Conservation (phyloP, 2,329 filamentous ascomycete genomes). For the Alternaria rosae region DNA sequence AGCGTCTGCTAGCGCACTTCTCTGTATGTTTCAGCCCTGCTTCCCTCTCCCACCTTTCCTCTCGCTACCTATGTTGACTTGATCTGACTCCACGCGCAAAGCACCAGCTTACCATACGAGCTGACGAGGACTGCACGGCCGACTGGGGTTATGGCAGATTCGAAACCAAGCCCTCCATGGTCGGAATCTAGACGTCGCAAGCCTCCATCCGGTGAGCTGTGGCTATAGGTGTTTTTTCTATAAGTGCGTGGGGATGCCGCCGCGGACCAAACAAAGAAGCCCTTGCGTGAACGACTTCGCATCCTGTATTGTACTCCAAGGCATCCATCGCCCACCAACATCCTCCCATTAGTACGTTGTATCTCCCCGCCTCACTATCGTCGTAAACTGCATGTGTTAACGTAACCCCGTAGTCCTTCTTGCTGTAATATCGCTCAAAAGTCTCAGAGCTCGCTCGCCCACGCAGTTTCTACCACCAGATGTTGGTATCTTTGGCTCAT, state of each 20-base stretch:
- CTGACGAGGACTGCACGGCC: neutral
- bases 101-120: neutral
- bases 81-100: neutral
- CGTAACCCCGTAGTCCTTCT: rapidly evolving
- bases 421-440: neutral
- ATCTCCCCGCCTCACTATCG: rapidly evolving
- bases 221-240: neutral
- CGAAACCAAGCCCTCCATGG: neutral
- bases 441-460: neutral
- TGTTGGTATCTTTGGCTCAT: neutral
- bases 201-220: neutral
- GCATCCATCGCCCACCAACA: neutral
- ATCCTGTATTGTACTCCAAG: neutral
- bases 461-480: neutral
- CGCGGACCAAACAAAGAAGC: neutral
- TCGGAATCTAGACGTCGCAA: neutral
- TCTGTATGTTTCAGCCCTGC: neutral
- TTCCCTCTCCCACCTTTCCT: neutral
- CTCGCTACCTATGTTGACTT: neutral
- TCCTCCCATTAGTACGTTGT: neutral
- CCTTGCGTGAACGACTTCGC: neutral
- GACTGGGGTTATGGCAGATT: neutral
- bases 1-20: neutral
- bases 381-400: neutral
- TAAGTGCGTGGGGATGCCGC: neutral